Conservation (phyloP, 345 rosid genomes). For the Schrenkiella parvula region DNA sequence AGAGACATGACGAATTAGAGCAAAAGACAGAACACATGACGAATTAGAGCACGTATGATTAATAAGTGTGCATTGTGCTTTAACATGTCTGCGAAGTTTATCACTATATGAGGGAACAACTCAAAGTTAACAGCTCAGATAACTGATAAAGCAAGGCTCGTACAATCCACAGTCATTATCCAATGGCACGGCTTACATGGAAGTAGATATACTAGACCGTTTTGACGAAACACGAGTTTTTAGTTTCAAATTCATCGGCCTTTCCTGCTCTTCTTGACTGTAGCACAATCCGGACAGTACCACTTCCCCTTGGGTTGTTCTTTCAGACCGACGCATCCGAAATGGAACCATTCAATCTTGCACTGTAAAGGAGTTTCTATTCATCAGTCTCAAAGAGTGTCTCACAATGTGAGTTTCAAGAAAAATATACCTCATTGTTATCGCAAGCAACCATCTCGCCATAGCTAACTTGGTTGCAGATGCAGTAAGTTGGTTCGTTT, state of each 20-base stretch:
- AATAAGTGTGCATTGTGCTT: no score
- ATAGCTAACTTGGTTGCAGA: constrained; percentile 93
- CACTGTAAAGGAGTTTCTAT: constrained; percentile 47
- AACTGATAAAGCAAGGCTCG: background rate
- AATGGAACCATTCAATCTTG: constrained; percentile 99
- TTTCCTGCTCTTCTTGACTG: constrained; percentile 62
- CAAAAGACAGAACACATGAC: no score
- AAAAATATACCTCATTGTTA: constrained; percentile 55
- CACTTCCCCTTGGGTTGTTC: constrained; percentile 94
- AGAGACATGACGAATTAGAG: background rate
- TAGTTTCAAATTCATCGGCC: constrained; percentile 43
- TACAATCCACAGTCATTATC: background rate
- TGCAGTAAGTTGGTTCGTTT: constrained; percentile 91
- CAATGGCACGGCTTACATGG: background rate
- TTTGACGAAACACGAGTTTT: background rate
- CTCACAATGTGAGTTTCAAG: background rate
- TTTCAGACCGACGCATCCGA: constrained; percentile 84
- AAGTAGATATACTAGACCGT: background rate
- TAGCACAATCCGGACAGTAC: constrained; percentile 81
- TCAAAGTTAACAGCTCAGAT: no score
- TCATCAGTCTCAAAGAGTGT: background rate
- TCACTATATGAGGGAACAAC: no score
- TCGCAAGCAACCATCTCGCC: constrained; percentile 99
- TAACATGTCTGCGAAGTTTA: no score
- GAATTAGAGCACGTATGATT: background rate